phyloP scores from a whole-genome alignment of 352 stramenopile species.

The Globisporangium perplexum region DNA sequence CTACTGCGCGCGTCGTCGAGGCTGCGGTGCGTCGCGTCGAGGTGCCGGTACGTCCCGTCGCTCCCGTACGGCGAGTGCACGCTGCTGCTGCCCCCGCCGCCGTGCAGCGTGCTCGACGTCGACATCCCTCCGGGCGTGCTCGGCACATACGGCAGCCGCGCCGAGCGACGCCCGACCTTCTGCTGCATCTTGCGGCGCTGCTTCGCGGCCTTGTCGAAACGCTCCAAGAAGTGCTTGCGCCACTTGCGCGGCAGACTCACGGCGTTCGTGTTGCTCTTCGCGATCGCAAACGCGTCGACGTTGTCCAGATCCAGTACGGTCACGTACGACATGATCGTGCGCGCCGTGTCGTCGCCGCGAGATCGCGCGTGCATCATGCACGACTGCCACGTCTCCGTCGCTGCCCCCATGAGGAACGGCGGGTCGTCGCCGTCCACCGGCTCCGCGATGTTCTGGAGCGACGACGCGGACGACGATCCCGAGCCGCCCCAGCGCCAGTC shows the following conservation, averaged over 20 bases:
- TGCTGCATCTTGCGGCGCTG: conserved; percentile 54
- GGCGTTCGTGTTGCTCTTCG: conserved; percentile 52
- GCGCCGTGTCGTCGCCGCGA: conserved; percentile 38
- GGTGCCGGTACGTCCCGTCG: conserved; percentile 16
- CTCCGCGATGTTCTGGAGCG: conserved; percentile 1
- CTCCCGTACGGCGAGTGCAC: conserved; percentile 24
- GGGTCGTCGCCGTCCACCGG: conserved; percentile 26
- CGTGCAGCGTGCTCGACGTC: conserved; percentile 17
- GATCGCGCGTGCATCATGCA: conserved; percentile 44
- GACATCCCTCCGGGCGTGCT: conserved; percentile 29
- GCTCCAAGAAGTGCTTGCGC: conserved; percentile 68
- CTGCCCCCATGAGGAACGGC: conserved; percentile 62
- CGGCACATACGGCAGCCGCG: conserved; percentile 15
- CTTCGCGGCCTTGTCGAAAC: conserved; percentile 63
- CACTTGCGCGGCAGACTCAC: conserved; percentile 66
- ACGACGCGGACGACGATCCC: conserved; percentile 4
- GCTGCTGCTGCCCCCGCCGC: conserved; percentile 5
- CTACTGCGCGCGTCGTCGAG: conserved; percentile 38
- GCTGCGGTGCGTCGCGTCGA: conserved; percentile 27
- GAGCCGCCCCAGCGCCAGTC: conserved; percentile 57
- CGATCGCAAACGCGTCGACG: conserved; percentile 35
- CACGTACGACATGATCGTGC: conserved; percentile 44
- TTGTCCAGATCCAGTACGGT: conserved; percentile 69
- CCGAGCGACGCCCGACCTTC: conserved; percentile 31
- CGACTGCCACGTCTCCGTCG: conserved; percentile 62